Evolutionary conservation across 2,329 filamentous ascomycete species (phyloP).

Genomic region (Alternaria solani): DNA sequence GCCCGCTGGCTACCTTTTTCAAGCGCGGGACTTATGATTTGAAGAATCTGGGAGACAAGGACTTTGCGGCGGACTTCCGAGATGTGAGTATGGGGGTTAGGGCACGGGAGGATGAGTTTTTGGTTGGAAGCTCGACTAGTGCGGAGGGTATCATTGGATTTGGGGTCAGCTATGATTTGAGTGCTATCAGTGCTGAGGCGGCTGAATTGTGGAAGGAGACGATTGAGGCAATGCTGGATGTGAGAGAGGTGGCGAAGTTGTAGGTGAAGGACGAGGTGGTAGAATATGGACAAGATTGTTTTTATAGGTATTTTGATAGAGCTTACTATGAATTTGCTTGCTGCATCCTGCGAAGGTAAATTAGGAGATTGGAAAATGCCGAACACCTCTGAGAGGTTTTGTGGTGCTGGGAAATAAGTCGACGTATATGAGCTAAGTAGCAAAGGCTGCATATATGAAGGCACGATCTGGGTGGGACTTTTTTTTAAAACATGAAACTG

Average conservation of each 20-base stretch:
- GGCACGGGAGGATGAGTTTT: slow-evolving; percentile 57
- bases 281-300: neutral
- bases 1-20: slow-evolving; percentile 48
- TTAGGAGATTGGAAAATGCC: neutral
- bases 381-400: neutral
- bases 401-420: neutral
- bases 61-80: slow-evolving; percentile 54
- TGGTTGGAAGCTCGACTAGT: slow-evolving; percentile 54
- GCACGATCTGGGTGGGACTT: neutral
- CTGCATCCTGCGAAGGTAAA: neutral
- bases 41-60: slow-evolving; percentile 32
- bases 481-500: neutral
- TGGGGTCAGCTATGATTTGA: slow-evolving; percentile 54
- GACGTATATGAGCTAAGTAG: neutral
- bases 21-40: slow-evolving; percentile 37
- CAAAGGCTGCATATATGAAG: neutral
- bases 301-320: neutral
- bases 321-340: neutral
- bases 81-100: slow-evolving; percentile 51
- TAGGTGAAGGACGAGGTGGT: neutral
- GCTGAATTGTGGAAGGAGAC: slow-evolving; percentile 44
- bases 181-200: slow-evolving; percentile 43
- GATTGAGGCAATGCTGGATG: slow-evolving; percentile 44
- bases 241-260: slow-evolving; percentile 22
- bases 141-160: slow-evolving; percentile 48